A percentile compares a stretch with the other conserved stretches of the same genome.
Evolutionary conservation across 2,329 filamentous ascomycete species (phyloP).

Genomic region (Epichloe glyceriae): DNA sequence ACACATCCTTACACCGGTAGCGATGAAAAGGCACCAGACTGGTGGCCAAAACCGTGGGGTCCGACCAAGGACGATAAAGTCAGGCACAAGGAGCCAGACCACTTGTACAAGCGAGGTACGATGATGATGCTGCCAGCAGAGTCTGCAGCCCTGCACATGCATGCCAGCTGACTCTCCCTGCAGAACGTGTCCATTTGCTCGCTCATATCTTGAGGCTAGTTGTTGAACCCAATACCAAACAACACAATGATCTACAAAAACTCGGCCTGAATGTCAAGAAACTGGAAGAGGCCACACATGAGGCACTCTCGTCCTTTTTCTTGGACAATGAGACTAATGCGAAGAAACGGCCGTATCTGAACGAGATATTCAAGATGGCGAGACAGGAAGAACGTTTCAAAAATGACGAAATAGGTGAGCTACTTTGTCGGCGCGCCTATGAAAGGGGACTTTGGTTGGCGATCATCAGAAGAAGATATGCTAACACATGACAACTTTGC

Average conservation of each 20-base stretch:
- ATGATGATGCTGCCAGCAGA: neutral
- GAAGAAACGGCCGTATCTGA: constrained; percentile 41
- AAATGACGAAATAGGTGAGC: constrained; percentile 43
- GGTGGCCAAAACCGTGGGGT: constrained; percentile 51
- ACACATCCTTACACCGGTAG: constrained; percentile 59
- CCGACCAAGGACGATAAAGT: constrained; percentile 39
- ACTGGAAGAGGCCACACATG: constrained; percentile 44
- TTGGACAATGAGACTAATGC: constrained; percentile 42
- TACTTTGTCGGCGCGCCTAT: too few relatives aligned
- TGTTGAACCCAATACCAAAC: constrained; percentile 33
- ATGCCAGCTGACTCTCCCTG: neutral
- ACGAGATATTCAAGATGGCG: constrained; percentile 50
- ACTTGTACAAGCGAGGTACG: constrained; percentile 54
- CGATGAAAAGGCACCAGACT: constrained; percentile 48
- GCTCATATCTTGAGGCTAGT: constrained; percentile 48
- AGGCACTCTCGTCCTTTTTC: constrained; percentile 46
- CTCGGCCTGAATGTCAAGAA: constrained; percentile 39
- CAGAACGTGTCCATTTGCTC: constrained; percentile 47
- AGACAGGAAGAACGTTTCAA: constrained; percentile 41
- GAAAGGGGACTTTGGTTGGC: neutral
- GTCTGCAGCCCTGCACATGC: too few relatives aligned
- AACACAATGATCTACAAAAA: constrained; percentile 40
- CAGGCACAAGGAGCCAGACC: constrained; percentile 61
- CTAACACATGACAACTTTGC: constrained; percentile 5
- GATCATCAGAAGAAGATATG: neutral